These are phyloP conservation scores for Leccinum subfulvum DNA, from an alignment of 1,284 basidiomycete species.

Conservation along the genomic window DNA sequence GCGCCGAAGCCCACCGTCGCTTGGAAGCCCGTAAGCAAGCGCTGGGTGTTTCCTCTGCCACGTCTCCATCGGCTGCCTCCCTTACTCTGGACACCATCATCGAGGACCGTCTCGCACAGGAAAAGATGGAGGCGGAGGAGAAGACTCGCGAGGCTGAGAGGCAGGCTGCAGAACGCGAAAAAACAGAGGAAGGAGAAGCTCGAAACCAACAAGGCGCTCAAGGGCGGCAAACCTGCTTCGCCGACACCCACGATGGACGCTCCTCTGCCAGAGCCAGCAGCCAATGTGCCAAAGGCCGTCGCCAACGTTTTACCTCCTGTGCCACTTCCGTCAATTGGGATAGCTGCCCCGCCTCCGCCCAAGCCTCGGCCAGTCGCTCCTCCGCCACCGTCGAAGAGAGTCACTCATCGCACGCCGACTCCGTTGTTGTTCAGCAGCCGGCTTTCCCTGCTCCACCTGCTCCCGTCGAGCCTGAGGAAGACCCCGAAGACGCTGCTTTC, in stretches of 20 bases:
- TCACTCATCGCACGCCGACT: slow-evolving; percentile 28
- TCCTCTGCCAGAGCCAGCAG: too few species aligned
- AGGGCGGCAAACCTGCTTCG: slow-evolving; percentile 40
- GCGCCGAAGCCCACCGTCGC: too few species aligned
- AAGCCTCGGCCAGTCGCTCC: slow-evolving; percentile 37
- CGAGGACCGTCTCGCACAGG: too few species aligned
- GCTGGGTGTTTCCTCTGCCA: too few species aligned
- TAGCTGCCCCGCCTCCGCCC: slow-evolving; percentile 34
- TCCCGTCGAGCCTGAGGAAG: slow-evolving; percentile 39
- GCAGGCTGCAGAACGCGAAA: too few species aligned
- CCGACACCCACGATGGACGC: slow-evolving; percentile 23
- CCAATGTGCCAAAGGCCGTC: slow-evolving; percentile 22
- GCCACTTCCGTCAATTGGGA: slow-evolving; percentile 32
- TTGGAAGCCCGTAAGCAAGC: too few species aligned
- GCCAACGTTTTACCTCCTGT: slow-evolving; percentile 13
- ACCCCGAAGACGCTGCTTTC: slow-evolving; percentile 66
- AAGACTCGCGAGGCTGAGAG: too few species aligned
- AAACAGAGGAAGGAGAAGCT: too few species aligned
- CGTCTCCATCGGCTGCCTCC: too few species aligned
- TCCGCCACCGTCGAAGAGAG: slow-evolving; percentile 41
- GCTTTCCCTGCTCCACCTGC: slow-evolving; percentile 29
- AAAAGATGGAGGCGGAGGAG: too few species aligned
- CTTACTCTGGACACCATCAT: too few species aligned
- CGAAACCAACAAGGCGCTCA: slow-evolving; percentile 36
- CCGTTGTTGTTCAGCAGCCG: slow-evolving; percentile 27